phyloP scores from a whole-genome alignment of 2,329 filamentous ascomycete genomes.

The Dactylellina leptospora region DNA sequence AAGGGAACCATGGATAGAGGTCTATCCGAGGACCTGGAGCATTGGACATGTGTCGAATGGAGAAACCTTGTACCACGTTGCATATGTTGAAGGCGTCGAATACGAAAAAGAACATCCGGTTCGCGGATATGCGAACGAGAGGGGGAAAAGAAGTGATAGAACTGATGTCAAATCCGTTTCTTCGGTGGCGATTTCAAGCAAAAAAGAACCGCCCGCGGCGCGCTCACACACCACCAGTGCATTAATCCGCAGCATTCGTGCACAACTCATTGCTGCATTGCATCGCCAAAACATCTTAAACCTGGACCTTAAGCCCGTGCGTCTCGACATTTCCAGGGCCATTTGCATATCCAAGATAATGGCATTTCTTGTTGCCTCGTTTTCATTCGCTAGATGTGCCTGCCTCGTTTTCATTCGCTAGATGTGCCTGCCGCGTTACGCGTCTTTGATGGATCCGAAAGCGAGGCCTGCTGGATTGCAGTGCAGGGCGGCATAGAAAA shows the following conservation, averaged over 20 bases:
- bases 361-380: slow-evolving; percentile 7
- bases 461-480: slow-evolving; percentile 6
- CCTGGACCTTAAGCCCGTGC: not conserved
- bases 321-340: not conserved
- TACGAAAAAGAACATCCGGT: not conserved
- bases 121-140: not conserved
- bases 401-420: slow-evolving; percentile 28
- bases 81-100: slow-evolving; percentile 2
- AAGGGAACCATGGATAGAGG: not conserved
- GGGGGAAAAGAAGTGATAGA: not conserved
- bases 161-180: not conserved
- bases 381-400: slow-evolving; percentile 19
- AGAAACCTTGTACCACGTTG: slow-evolving; percentile 48
- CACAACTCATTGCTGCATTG: slow-evolving; percentile 32
- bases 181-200: slow-evolving; percentile 3
- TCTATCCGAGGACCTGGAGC: slow-evolving; percentile 33
- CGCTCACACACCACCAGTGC: not conserved
- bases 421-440: slow-evolving; percentile 19
- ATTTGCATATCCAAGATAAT: not conserved
- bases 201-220: slow-evolving; percentile 26
- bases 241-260: slow-evolving; percentile 2
- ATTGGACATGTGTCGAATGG: slow-evolving; percentile 43
- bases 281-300: slow-evolving; percentile 1
- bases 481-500: slow-evolving; percentile 24
- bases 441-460: slow-evolving; percentile 6